A percentile compares a stretch with the other conserved stretches of the same genome.
phyloP scores from a whole-genome alignment of 768 basidiomycete genomes.

The Lentinula detonsa region DNA sequence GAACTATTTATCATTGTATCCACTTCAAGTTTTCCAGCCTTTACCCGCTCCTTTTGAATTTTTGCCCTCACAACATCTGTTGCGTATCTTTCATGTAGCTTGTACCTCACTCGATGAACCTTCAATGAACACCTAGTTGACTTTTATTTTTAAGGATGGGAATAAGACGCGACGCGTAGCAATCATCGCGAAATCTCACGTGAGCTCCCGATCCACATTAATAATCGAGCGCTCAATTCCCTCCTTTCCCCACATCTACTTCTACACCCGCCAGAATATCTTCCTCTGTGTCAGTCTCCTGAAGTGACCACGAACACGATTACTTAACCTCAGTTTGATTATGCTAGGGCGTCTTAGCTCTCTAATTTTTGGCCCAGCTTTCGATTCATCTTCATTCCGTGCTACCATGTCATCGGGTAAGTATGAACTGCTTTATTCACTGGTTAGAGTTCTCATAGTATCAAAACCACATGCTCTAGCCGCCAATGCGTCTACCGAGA shows the following conservation, averaged over 20 bases:
- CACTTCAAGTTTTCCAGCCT: not conserved
- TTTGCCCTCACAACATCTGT: not conserved
- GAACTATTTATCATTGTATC: not conserved
- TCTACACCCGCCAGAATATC: not conserved
- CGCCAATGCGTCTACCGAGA: slow-evolving; percentile 17
- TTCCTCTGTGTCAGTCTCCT: not conserved
- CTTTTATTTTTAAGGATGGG: not conserved
- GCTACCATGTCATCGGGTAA: slow-evolving; percentile 34
- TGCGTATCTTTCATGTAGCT: not conserved
- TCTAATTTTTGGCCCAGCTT: slow-evolving; percentile 14
- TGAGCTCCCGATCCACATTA: not conserved
- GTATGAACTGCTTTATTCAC: slow-evolving; percentile 1
- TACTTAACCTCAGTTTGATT: not conserved
- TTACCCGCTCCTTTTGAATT: not conserved
- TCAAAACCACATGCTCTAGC: not conserved
- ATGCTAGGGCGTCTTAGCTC: slow-evolving; percentile 22
- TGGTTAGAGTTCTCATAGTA: not conserved
- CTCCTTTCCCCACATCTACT: not conserved
- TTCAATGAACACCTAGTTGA: no score
- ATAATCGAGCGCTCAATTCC: not conserved
- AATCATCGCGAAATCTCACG: not conserved
- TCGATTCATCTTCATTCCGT: slow-evolving; percentile 33
- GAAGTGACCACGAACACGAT: not conserved
- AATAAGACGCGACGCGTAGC: no score
- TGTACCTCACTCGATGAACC: not conserved